Evolutionary conservation across 257 asterid species (phyloP), one percentile per base, ranked within the genome.

Genomic region (Voacanga thouarsii): DNA sequence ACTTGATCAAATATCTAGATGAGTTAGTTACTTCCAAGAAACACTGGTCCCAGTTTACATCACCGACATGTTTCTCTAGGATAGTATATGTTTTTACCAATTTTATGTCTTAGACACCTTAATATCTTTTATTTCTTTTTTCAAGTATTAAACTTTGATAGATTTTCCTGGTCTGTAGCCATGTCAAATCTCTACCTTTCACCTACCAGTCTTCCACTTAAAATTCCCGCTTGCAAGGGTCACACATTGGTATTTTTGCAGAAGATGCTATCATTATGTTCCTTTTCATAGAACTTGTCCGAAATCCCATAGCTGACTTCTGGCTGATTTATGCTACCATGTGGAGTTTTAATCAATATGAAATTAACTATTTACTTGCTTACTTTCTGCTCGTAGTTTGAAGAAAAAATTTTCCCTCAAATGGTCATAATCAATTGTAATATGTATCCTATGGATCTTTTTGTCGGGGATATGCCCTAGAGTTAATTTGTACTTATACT

Each of bases 141-240:
- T 75, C 86, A 96, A 97, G 99, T 93, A 61, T 88, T 96, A 72
- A 84, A 89, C 84, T 90, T 93, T 72, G 99, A 96, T 80, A 85
- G 90, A 79, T 90, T 86, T 88, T 88, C 96, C 75, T 93, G 98
- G 99, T 86, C 92, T 69, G 83, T 83, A 47, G 92, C 96, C 79
- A 89, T 97, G 57, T 92, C 98, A 80, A 96, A 92, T 85, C 96
- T 88, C 72, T 92, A 87, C 86, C 97, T 87, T 82, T 96, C 99
- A 50, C 98, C 99, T 3, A 89, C 94, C 72, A 92, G 89, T 85
- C 89, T 93, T 80, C 98, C 97, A 0, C 87, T 92, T 33, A 96
- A 93, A 83, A 92, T 96, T 49, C 98, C 99, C 53, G 95, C 99
- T 72, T 96, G 99, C 98, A 96, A 88, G 92, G 98, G 98, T 80